Evolutionary conservation across 208 protist species (phyloP).

Genomic region (Leishmania tarentolae): DNA sequence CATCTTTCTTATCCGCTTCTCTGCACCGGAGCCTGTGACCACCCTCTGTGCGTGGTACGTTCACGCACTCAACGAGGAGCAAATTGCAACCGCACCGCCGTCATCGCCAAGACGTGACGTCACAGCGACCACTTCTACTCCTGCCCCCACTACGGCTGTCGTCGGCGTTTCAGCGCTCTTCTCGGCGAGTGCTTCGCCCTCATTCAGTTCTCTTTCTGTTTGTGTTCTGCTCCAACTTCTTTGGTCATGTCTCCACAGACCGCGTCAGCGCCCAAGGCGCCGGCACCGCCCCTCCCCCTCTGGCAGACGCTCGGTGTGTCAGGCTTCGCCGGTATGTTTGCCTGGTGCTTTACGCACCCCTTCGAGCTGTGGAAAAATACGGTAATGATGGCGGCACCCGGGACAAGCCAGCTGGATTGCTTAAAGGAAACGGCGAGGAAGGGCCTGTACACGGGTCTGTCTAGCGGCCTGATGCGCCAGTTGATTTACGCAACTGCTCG

Average conservation of each 20-base stretch:
- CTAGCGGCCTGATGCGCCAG: constrained; percentile 81
- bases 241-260: neutral
- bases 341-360: constrained; percentile 91
- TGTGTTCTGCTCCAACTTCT: neutral
- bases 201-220: neutral
- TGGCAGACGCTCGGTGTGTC: constrained; percentile 78
- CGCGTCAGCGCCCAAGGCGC: constrained; percentile 1
- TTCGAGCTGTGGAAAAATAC: constrained; percentile 95
- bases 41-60: neutral
- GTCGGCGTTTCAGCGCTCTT: neutral
- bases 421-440: constrained; percentile 56
- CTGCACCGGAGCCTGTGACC: neutral
- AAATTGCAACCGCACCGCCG: neutral
- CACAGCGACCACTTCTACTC: neutral
- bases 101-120: neutral
- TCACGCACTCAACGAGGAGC: neutral
- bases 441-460: constrained; percentile 85
- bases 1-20: neutral
- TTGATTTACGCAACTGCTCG: constrained; percentile 90
- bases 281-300: constrained; percentile 38
- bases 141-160: neutral
- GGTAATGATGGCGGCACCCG: constrained; percentile 75
- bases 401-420: constrained; percentile 50
- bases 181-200: neutral
- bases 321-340: constrained; percentile 83